A percentile compares a stretch with the other conserved stretches of the same genome.
phyloP scores from a whole-genome alignment of 208 protist genomes.

The Crithidia thermophila region DNA sequence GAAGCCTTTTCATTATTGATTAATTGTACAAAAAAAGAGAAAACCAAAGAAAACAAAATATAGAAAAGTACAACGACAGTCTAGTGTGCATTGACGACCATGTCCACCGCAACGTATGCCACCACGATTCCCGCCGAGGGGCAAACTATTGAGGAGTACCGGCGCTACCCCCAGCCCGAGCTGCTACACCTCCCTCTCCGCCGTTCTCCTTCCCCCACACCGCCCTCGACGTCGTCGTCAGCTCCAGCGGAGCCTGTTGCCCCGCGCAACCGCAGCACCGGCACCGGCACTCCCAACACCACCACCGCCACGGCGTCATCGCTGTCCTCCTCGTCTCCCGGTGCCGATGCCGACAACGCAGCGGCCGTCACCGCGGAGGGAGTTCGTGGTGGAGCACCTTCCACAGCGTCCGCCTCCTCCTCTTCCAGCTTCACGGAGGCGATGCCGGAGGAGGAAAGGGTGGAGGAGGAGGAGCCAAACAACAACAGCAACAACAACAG shows the following conservation, averaged over 20 bases:
- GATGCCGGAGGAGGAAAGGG: background rate
- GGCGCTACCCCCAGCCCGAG: conserved; percentile 24
- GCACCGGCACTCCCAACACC: background rate
- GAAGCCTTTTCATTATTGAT: too few species aligned
- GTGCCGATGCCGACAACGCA: too few species aligned
- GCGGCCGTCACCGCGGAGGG: too few species aligned
- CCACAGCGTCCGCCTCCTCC: background rate
- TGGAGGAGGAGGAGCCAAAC: background rate
- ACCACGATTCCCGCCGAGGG: background rate
- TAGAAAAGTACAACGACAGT: background rate
- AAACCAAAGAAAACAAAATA: conserved; percentile 8
- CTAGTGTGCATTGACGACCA: background rate
- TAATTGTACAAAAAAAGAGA: too few species aligned
- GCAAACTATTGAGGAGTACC: conserved; percentile 4
- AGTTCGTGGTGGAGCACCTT: too few species aligned
- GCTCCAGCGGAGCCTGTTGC: background rate
- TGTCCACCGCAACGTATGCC: background rate
- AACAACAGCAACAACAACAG: too few species aligned
- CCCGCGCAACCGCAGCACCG: conserved; percentile 5
- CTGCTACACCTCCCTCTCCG: conserved; percentile 6
- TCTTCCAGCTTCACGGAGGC: background rate
- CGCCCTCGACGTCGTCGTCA: background rate
- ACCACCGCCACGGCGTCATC: background rate
- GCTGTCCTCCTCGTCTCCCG: background rate
- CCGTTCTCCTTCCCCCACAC: background rate